A percentile compares a stretch with the other conserved stretches of the same genome.
phyloP scores from a whole-genome alignment of 75 land plant genomes.

The Sequoiadendron giganteum region DNA sequence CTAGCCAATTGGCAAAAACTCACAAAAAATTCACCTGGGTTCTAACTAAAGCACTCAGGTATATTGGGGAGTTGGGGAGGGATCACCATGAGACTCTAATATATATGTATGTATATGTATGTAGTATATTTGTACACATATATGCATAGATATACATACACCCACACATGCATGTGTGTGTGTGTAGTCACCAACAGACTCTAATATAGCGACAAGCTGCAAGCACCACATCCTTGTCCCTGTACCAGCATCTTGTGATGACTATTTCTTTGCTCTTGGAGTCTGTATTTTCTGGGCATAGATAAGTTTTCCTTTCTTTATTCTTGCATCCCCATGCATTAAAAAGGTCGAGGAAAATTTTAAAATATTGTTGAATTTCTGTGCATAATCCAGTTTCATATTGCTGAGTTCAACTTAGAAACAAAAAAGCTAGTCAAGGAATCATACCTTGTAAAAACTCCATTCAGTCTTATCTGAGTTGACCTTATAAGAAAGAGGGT shows the following conservation, averaged over 20 bases:
- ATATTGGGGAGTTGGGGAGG: no score
- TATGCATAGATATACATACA: no score
- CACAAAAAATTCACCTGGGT: neutral
- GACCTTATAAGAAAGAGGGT: conserved; percentile 67
- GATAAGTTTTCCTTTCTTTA: neutral
- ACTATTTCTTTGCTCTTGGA: neutral
- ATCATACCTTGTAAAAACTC: conserved; percentile 79
- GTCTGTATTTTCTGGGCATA: neutral
- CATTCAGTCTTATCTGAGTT: conserved; percentile 52
- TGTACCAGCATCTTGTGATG: no score
- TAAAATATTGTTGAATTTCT: neutral
- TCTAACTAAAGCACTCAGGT: neutral
- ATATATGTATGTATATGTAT: no score
- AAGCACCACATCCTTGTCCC: no score
- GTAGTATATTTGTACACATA: no score
- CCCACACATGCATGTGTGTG: no score
- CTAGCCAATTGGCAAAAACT: neutral
- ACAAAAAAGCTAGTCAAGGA: neutral
- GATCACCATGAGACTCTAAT: no score
- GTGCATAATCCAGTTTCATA: neutral
- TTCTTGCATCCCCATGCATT: neutral
- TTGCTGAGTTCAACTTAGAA: neutral
- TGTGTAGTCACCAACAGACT: no score
- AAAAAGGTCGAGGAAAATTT: neutral
- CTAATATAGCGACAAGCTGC: no score